Conservation (phyloP, 1,284 basidiomycete genomes). For the Ustilago xerochloae region DNA sequence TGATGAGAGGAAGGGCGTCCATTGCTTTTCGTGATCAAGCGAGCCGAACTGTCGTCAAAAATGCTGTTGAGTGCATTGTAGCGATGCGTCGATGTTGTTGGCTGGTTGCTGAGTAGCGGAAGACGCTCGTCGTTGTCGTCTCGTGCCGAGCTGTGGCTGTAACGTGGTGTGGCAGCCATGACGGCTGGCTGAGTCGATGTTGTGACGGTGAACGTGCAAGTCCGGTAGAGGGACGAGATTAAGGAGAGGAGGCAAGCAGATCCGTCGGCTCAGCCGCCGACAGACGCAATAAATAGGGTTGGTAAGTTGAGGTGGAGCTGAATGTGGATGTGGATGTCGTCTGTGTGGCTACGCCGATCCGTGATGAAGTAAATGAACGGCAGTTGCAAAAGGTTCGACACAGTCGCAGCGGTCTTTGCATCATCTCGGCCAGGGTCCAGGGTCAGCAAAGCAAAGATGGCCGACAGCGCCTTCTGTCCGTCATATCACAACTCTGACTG, state of each 20-base stretch:
- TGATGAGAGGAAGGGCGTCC: not conserved
- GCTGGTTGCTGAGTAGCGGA: not conserved
- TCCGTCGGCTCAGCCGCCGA: too few species aligned
- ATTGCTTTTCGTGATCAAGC: conserved; percentile 2
- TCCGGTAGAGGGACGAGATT: too few species aligned
- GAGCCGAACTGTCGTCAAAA: not conserved
- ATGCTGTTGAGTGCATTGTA: conserved; percentile 3
- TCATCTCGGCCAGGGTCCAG: not conserved
- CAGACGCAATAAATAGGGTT: too few species aligned
- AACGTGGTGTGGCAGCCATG: not conserved
- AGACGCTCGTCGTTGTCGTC: conserved; percentile 9
- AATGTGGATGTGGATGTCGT: not conserved
- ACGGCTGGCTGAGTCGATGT: not conserved
- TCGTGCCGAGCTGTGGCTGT: not conserved
- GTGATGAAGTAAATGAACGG: conserved; percentile 2
- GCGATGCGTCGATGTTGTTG: not conserved
- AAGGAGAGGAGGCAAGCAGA: too few species aligned
- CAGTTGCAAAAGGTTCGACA: too few species aligned
- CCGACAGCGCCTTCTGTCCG: too few species aligned
- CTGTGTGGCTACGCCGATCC: not conserved
- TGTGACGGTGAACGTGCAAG: too few species aligned
- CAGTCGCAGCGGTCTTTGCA: too few species aligned
- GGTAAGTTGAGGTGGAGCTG: not conserved
- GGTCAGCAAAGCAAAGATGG: too few species aligned
- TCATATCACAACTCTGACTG: too few species aligned